Evolutionary conservation across 2,329 filamentous ascomycete species (phyloP).

Genomic region (Xylariomycetidae sp.): DNA sequence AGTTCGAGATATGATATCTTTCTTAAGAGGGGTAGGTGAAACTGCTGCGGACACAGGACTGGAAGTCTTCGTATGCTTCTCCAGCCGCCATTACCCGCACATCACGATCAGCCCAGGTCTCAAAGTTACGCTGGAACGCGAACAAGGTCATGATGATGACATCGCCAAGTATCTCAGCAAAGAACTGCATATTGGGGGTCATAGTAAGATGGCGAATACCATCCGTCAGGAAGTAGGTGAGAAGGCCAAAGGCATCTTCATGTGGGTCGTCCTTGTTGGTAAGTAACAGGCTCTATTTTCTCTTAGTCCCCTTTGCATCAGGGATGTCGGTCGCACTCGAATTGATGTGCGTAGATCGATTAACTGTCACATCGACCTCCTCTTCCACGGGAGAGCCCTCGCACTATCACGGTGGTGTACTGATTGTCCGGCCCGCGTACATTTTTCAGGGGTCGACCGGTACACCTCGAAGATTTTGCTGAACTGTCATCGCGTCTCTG

Average conservation of each 20-base stretch:
- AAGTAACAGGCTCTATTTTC: too few relatives aligned
- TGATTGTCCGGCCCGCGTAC: too few relatives aligned
- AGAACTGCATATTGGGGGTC: constrained; percentile 22
- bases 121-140: constrained; percentile 28
- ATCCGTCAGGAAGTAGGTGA: constrained; percentile 27
- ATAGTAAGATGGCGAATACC: constrained; percentile 11
- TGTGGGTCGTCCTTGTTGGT: constrained; percentile 44
- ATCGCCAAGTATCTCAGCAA: constrained; percentile 28
- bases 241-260: constrained; percentile 37
- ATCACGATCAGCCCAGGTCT: constrained; percentile 26
- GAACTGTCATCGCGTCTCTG: too few relatives aligned
- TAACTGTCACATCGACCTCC: too few relatives aligned
- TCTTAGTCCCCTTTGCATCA: too few relatives aligned
- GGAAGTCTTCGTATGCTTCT: constrained; percentile 10
- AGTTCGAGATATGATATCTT: constrained; percentile 8
- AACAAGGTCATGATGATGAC: constrained; percentile 28
- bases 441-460: too few relatives aligned
- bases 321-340: too few relatives aligned
- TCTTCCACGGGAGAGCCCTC: too few relatives aligned
- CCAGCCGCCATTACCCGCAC: constrained; percentile 37
- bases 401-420: too few relatives aligned
- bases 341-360: too few relatives aligned
- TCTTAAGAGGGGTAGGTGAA: constrained; percentile 6
- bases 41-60: neutral
- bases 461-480: too few relatives aligned